Evolutionary conservation across 345 rosid species (phyloP).

Genomic region (Hibiscus syriacus): DNA sequence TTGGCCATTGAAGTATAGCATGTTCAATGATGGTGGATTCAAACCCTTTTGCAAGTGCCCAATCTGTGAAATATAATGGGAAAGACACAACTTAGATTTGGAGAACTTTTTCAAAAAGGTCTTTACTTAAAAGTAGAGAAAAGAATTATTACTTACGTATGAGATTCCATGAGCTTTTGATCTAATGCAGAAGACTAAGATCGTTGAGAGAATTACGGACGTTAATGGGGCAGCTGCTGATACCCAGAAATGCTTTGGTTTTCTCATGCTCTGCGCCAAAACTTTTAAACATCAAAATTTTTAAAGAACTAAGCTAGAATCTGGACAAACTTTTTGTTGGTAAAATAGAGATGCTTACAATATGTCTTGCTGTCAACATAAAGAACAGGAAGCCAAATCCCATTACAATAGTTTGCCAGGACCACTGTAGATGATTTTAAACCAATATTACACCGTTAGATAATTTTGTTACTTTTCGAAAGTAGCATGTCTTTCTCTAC

Average conservation of each 20-base stretch:
- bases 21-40: constrained; percentile 88
- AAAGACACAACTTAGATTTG: constrained; percentile 2
- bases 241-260: constrained; percentile 89
- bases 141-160: constrained; percentile 39
- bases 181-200: constrained; percentile 42
- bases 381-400: constrained; percentile 64
- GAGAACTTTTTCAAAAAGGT: neutral
- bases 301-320: neutral
- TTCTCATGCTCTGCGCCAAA: constrained; percentile 63
- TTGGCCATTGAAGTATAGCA: constrained; percentile 53
- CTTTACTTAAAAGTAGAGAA: neutral
- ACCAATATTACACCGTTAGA: neutral
- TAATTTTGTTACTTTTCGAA: neutral
- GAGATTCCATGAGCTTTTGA: constrained; percentile 60
- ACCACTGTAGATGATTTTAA: constrained; percentile 60
- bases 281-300: neutral
- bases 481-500: neutral
- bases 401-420: constrained; percentile 76
- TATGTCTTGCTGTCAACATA: constrained; percentile 65
- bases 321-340: neutral
- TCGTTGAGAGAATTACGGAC: constrained; percentile 69
- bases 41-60: constrained; percentile 86
- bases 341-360: constrained; percentile 40
- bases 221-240: constrained; percentile 90
- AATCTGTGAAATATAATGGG: constrained; percentile 39